Evolutionary conservation across 371 early-diverging fungal species (phyloP).

Genomic region (Mortierella sp.): DNA sequence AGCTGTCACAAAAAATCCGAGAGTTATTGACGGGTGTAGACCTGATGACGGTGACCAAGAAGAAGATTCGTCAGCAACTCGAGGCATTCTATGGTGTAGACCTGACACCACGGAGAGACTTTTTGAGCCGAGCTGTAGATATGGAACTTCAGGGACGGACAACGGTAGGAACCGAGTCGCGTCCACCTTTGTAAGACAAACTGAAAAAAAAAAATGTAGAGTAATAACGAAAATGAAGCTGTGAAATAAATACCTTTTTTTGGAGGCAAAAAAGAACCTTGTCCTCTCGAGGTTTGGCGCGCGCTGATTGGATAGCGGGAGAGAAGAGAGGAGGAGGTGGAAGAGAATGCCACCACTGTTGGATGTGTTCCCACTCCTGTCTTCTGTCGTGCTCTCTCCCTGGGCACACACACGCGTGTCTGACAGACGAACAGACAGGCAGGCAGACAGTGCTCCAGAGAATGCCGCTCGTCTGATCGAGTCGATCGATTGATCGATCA

Average conservation of each 20-base stretch:
- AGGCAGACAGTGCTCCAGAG: no score
- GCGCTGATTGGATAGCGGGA: no score
- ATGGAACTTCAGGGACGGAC: constrained; percentile 60
- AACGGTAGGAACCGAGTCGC: not conserved
- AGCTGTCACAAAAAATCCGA: constrained; percentile 78
- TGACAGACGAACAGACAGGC: no score
- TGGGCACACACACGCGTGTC: not conserved
- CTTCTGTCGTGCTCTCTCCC: not conserved
- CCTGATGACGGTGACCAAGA: constrained; percentile 84
- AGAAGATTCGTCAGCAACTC: constrained; percentile 88
- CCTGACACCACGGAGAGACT: constrained; percentile 79
- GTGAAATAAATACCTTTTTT: not conserved
- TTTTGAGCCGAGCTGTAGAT: constrained; percentile 89
- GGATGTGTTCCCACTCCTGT: not conserved
- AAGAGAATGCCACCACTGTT: no score
- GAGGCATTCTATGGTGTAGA: constrained; percentile 80
- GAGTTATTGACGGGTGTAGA: constrained; percentile 80
- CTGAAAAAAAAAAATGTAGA: not conserved
- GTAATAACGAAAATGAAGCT: not conserved
- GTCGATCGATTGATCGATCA: not conserved
- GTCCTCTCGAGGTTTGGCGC: not conserved
- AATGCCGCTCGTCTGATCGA: not conserved
- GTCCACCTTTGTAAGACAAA: constrained; percentile 12
- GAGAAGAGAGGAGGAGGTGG: no score
- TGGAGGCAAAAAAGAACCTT: no score